Evolutionary conservation across 192 early-diverging fungal genomes (phyloP).

Genomic region (Obelidium mucronatum): DNA sequence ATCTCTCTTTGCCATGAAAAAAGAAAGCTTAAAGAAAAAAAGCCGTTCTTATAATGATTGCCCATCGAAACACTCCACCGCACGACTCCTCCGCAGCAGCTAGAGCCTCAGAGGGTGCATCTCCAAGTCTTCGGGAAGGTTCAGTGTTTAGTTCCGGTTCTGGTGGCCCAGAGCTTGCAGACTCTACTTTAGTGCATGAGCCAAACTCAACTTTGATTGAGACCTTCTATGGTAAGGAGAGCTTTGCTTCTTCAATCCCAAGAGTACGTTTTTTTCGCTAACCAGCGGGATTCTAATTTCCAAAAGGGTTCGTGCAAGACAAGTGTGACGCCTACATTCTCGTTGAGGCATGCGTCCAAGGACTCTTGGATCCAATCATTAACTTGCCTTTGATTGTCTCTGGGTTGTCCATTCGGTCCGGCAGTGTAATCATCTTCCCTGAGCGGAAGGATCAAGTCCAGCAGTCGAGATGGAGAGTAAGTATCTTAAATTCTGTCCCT

Average conservation of each 20-base stretch:
- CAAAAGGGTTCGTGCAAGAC: slow-evolving; percentile 2
- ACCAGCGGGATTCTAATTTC: no score
- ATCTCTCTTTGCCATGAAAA: no score
- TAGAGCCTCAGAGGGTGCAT: no score
- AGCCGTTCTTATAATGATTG: no score
- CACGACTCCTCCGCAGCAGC: no score
- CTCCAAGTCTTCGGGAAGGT: no score
- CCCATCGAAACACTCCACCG: no score
- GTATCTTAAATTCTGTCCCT: neutral
- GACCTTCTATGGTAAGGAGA: slow-evolving; percentile 9
- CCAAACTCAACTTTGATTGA: slow-evolving; percentile 26
- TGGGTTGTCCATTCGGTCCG: slow-evolving; percentile 19
- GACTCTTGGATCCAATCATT: slow-evolving; percentile 3
- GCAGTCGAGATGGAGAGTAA: slow-evolving; percentile 16
- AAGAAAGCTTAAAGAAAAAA: no score
- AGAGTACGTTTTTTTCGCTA: no score
- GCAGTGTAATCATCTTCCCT: slow-evolving; percentile 35
- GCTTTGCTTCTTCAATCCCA: neutral
- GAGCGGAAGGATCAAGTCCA: slow-evolving; percentile 6
- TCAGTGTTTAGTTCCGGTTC: no score
- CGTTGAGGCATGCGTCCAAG: slow-evolving; percentile 7
- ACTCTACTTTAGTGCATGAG: neutral
- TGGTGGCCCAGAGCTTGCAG: neutral
- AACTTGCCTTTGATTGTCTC: slow-evolving; percentile 19
- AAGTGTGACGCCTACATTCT: slow-evolving; percentile 7